phyloP scores from a whole-genome alignment of 257 asterid species.

The Paulownia fortunei region DNA sequence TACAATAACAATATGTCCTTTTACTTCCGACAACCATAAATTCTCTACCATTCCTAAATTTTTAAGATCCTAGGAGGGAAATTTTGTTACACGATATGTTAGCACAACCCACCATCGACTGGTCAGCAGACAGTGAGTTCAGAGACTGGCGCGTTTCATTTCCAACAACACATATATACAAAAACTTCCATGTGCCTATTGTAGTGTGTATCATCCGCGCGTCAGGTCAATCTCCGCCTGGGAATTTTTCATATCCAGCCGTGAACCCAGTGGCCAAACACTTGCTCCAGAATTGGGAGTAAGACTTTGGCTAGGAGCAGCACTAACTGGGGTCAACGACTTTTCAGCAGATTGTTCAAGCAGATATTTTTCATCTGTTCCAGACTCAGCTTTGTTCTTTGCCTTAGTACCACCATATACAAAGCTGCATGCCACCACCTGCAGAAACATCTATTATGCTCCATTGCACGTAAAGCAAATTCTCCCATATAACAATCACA shows the following conservation, averaged over 20 bases:
- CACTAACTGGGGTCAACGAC: conserved; percentile 35
- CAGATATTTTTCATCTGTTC: conserved; percentile 37
- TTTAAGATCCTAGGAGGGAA: conserved; percentile 31
- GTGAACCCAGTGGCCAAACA: conserved; percentile 56
- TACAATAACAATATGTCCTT: conserved; percentile 14
- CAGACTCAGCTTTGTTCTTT: conserved; percentile 51
- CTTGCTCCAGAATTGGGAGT: conserved; percentile 42
- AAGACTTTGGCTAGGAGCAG: conserved; percentile 42
- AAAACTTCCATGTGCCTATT: conserved; percentile 39
- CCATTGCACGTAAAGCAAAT: too few species aligned
- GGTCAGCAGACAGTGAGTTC: background rate
- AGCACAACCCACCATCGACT: conserved; percentile 36
- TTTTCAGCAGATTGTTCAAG: conserved; percentile 42
- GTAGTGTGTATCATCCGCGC: conserved; percentile 55
- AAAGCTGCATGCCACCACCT: conserved; percentile 77
- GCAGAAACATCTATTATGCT: background rate
- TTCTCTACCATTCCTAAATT: conserved; percentile 30
- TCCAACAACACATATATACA: conserved; percentile 59
- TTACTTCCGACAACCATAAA: conserved; percentile 32
- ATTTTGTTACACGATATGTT: conserved; percentile 44
- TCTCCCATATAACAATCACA: background rate
- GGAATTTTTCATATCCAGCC: conserved; percentile 46
- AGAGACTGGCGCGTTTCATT: conserved; percentile 39
- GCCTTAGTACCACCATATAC: conserved; percentile 58
- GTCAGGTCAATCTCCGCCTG: conserved; percentile 66